Evolutionary conservation across 2,329 filamentous ascomycete species (phyloP).

Genomic region (Alternaria sp.): DNA sequence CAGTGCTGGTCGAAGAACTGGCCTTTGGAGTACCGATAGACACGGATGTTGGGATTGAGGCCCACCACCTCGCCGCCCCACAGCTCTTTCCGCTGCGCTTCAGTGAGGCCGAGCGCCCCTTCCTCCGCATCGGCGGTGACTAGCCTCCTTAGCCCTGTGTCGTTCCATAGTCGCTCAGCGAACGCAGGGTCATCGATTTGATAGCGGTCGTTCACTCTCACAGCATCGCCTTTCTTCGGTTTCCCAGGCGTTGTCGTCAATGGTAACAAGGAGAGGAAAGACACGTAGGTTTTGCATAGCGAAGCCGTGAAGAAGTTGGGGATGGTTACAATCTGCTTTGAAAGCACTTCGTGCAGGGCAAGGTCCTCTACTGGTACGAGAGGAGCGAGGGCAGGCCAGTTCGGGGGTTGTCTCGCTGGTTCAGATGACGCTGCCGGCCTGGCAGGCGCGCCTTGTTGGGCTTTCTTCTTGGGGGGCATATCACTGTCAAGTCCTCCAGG

Average conservation of each 20-base stretch:
- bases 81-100: conserved; percentile 45
- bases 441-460: conserved; percentile 8
- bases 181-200: conserved; percentile 79
- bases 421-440: conserved; percentile 1
- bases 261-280: conserved; percentile 73
- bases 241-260: conserved; percentile 78
- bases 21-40: conserved; percentile 84
- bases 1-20: conserved; percentile 95
- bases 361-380: conserved; percentile 71
- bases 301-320: conserved; percentile 75
- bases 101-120: conserved; percentile 34
- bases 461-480: conserved; percentile 45
- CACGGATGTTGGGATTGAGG: conserved; percentile 84
- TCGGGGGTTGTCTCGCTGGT: conserved; percentile 47
- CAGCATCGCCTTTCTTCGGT: conserved; percentile 80
- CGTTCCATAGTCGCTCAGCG: conserved; percentile 75
- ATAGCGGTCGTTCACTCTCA: conserved; percentile 87
- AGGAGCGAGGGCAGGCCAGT: conserved; percentile 77
- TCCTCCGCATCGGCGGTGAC: conserved; percentile 48
- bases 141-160: conserved; percentile 74
- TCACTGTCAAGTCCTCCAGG: background rate
- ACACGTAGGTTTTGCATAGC: conserved; percentile 77
- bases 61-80: conserved; percentile 88
- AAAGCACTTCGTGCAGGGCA: conserved; percentile 62
- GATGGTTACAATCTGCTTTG: conserved; percentile 74